Evolutionary conservation across 352 stramenopile genomes (phyloP).

Genomic region (Pythium myriotylum): DNA sequence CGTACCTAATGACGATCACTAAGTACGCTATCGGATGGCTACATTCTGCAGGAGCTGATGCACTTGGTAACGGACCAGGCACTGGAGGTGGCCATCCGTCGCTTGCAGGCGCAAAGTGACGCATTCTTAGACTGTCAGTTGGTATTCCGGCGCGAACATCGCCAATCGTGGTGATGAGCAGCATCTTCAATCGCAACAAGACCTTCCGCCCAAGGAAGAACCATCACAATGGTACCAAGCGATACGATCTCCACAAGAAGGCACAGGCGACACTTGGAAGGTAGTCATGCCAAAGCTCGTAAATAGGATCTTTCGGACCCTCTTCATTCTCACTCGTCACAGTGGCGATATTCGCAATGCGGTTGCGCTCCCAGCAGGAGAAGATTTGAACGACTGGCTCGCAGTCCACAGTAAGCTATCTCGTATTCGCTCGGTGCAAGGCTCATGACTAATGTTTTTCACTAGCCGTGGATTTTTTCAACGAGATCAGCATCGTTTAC

Average conservation of each 20-base stretch:
- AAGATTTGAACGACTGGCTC: conserved; percentile 93
- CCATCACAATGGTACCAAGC: conserved; percentile 80
- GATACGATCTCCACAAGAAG: conserved; percentile 83
- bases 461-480: conserved; percentile 93
- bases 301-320: no score
- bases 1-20: conserved; percentile 7
- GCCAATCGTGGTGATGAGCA: conserved; percentile 44
- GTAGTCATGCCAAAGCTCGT: no score
- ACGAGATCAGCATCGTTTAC: conserved; percentile 94
- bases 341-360: conserved; percentile 72
- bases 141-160: not conserved
- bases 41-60: not conserved
- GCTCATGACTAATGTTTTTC: not conserved
- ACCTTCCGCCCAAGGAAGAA: conserved; percentile 89
- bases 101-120: no score
- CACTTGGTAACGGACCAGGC: not conserved
- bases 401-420: conserved; percentile 83
- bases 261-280: conserved; percentile 82
- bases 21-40: conserved; percentile 14
- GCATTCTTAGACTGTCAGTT: conserved; percentile 1
- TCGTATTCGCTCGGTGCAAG: not conserved
- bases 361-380: conserved; percentile 63
- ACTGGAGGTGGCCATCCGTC: conserved; percentile 1
- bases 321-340: conserved; percentile 23
- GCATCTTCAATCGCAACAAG: conserved; percentile 80